These are phyloP conservation scores for Cudoniella acicularis DNA, from an alignment of 495 filamentous ascomycete species.

Conservation along the genomic window DNA sequence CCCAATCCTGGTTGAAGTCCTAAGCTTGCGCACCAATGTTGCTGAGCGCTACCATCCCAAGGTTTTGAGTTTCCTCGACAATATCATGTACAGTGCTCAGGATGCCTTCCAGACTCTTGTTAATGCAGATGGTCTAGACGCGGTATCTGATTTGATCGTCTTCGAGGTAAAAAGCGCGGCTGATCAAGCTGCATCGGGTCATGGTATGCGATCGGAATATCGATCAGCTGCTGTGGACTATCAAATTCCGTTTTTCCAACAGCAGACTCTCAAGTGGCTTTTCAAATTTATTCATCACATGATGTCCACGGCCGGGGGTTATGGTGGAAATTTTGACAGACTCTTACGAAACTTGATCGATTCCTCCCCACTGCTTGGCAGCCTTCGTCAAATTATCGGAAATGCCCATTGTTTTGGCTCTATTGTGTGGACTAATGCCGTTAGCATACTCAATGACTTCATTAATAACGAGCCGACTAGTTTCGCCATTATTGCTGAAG, in stretches of 20 bases:
- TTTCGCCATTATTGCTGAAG: conserved; percentile 90
- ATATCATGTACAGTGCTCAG: conserved; percentile 73
- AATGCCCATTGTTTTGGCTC: conserved; percentile 78
- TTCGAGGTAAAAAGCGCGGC: conserved; percentile 72
- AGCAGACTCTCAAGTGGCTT: conserved; percentile 87
- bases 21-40: conserved; percentile 77
- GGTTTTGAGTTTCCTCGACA: conserved; percentile 81
- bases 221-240: conserved; percentile 86
- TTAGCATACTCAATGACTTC: conserved; percentile 88
- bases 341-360: conserved; percentile 91
- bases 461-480: conserved; percentile 99
- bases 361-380: conserved; percentile 75
- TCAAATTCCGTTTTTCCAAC: conserved; percentile 84
- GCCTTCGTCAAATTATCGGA: conserved; percentile 75
- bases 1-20: conserved; percentile 82
- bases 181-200: conserved; percentile 56
- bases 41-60: conserved; percentile 78
- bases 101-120: conserved; percentile 78
- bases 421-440: conserved; percentile 88
- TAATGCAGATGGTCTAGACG: conserved; percentile 76
- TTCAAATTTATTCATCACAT: conserved; percentile 96
- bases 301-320: conserved; percentile 68
- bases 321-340: conserved; percentile 79
- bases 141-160: conserved; percentile 77
- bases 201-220: conserved; percentile 72